Evolutionary conservation across 176 grass and related monocot species (phyloP), one percentile per base, ranked within the genome.

Genomic region (Phragmites australis): DNA sequence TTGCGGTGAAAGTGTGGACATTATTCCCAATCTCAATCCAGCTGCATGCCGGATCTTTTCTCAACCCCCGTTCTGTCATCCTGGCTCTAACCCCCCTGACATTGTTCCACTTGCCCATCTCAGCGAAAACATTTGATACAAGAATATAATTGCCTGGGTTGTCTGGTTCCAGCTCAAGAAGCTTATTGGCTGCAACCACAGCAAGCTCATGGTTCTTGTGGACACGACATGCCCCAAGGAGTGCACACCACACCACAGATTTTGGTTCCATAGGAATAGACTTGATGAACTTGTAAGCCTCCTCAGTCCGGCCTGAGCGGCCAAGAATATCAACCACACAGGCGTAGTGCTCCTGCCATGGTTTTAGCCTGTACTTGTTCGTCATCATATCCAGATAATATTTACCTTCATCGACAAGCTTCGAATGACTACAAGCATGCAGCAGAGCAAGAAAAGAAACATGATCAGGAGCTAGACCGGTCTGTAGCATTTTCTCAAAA

Each of bases 281-380:
- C 34, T 87, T 79, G 47, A 94, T 93, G 68, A 98, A 98, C 32
- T 83, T 5, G 17, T 86, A 94, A 18, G 95, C 92, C 50, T 91
- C 92, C 19, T 89, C 80, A 6, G 80, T 86, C 64, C 43, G 75
- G 22, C 92, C 95, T 59, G 92, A 86, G 37, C 90, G 90, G 11
- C 95, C 88, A 73, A 94, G 88, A 80, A 97, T 89, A 76, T 97
- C 92, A 65, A 97, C 95, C 17, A 91, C 40, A 62, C 85, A 92
- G 15, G 92, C 92, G 62, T 88, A 94, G 41, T 94, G 92, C 30
- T 94, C 92, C 30, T 93, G 88, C 95, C 92, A 97, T 67, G 92
- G 92, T 63, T 93, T 56, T 59, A 94, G 83, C 45, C 73, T 23
- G 65, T 91, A 94, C 1, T 76, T 74, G 55, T 26, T 83, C 39